Conservation (phyloP, 345 rosid species). For the Citrus hindsii region DNA sequence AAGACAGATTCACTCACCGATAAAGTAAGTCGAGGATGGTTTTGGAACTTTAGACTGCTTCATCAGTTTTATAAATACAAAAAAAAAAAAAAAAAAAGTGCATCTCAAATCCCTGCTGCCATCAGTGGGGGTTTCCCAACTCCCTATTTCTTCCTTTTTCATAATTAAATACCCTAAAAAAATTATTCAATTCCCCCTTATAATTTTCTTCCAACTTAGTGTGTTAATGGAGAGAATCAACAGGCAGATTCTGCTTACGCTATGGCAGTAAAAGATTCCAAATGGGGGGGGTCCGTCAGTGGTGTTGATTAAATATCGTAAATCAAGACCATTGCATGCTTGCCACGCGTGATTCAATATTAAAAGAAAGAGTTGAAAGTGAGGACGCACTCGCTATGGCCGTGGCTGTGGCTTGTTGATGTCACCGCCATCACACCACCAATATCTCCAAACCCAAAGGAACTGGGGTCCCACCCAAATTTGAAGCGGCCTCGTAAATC, state of each 20-base stretch:
- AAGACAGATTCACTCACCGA: not conserved
- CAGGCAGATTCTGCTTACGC: slow-evolving; percentile 18
- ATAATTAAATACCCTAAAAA: too few relatives aligned
- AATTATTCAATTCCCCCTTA: too few relatives aligned
- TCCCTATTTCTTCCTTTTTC: not conserved
- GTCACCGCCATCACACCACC: slow-evolving; percentile 1
- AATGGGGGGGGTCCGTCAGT: not conserved
- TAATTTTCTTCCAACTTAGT: not conserved
- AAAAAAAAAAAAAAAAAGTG: not conserved
- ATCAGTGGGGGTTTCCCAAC: slow-evolving; percentile 1
- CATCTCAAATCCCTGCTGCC: slow-evolving; percentile 9
- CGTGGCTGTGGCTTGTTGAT: not conserved
- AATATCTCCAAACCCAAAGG: slow-evolving; percentile 30
- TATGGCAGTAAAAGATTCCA: slow-evolving; percentile 21
- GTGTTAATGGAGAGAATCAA: slow-evolving; percentile 9
- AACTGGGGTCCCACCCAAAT: slow-evolving; percentile 2
- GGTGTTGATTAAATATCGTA: not conserved
- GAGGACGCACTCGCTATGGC: slow-evolving; percentile 5
- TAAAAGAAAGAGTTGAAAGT: not conserved
- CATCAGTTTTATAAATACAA: not conserved
- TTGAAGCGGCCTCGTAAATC: not conserved
- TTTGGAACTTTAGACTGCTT: slow-evolving; percentile 15
- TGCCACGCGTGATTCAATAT: slow-evolving; percentile 15
- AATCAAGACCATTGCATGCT: slow-evolving; percentile 22
- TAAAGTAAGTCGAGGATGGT: slow-evolving; percentile 10